A percentile compares a stretch with the other conserved stretches of the same genome.
Conservation (phyloP, 129 eudicot genomes). For the Helichrysum umbraculigerum region DNA sequence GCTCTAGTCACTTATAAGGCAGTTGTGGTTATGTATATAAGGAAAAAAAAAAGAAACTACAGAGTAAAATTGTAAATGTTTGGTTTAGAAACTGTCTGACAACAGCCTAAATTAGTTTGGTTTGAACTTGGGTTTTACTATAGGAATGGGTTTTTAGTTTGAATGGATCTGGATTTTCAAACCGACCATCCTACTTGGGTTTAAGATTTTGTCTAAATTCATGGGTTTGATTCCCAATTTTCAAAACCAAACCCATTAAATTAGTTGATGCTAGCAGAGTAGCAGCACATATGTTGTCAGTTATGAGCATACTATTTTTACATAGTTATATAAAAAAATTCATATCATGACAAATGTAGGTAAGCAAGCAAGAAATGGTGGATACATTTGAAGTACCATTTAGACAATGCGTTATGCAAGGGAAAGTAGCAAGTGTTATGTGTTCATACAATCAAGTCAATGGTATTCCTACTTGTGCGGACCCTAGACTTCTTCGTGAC, state of each 20-base stretch:
- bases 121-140: too few relatives aligned
- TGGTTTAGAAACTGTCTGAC: background rate
- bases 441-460: slow-evolving; percentile 94
- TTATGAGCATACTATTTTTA: too few relatives aligned
- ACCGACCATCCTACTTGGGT: too few relatives aligned
- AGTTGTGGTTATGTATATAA: background rate
- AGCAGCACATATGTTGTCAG: background rate
- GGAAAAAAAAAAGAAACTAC: too few relatives aligned
- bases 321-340: background rate
- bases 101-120: too few relatives aligned
- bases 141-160: too few relatives aligned
- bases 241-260: too few relatives aligned
- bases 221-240: too few relatives aligned
- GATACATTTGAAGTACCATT: slow-evolving; percentile 88
- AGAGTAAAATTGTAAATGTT: background rate
- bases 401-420: slow-evolving; percentile 71
- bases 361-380: slow-evolving; percentile 81
- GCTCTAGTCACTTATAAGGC: too few relatives aligned
- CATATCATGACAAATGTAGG: slow-evolving; percentile 40
- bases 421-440: slow-evolving; percentile 90
- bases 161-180: too few relatives aligned
- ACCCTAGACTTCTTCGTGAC: slow-evolving; percentile 72
- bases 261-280: background rate
- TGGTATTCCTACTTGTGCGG: slow-evolving; percentile 93
- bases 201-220: too few relatives aligned